Evolutionary conservation across 1,284 basidiomycete genomes (phyloP), one percentile per base, ranked within the genome.

Genomic region (Moesziomyces aphidis): DNA sequence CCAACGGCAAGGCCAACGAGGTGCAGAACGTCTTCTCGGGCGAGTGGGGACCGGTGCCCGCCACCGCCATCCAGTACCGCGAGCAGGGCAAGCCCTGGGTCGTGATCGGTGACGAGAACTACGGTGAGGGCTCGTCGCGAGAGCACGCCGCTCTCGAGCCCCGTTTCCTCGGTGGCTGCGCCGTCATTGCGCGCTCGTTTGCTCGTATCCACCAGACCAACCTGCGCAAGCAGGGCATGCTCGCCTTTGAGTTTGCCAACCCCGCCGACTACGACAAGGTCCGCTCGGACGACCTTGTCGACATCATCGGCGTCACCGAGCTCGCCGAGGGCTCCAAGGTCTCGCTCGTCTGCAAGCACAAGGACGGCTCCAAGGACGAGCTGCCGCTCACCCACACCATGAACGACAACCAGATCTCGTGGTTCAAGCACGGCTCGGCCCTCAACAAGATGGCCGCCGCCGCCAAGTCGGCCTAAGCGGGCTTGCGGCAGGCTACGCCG

Each of bases 151-250:
- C 95, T 61, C 92, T 98, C 61, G 95, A 98, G 88, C 95, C 96
- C 50, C 92, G 96, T 68, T 98, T 91, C 91, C 91, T 98, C 76
- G 95, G 95, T 83, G 95, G 94, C 80, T 89, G 92, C 66, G 96
- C 96, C 50, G 93, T 98, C 88, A 96, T 99, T 86, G 92, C 92
- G 83, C 91, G 94, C 84, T 97, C 95, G 3, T 99, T 99, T 80
- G 97, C 97, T 71, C 92, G 97, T 73, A 99, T 99, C 70, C 97
- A 99, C 86, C 94, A 98, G 86, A 97, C 95, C 15, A 98, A 98
- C 86, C 87, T 97, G 68, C 97, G 97, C 88, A 83, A 79, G 76
- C 81, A 83, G 70, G 83, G 83, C 59, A 73, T 84, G 57, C 71
- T 84, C 45, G 73, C 83, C 23, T 60, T 82, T 44, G 79, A 81